Conservation (phyloP, 1,284 basidiomycete species). For the Irpex rosettiformis region DNA sequence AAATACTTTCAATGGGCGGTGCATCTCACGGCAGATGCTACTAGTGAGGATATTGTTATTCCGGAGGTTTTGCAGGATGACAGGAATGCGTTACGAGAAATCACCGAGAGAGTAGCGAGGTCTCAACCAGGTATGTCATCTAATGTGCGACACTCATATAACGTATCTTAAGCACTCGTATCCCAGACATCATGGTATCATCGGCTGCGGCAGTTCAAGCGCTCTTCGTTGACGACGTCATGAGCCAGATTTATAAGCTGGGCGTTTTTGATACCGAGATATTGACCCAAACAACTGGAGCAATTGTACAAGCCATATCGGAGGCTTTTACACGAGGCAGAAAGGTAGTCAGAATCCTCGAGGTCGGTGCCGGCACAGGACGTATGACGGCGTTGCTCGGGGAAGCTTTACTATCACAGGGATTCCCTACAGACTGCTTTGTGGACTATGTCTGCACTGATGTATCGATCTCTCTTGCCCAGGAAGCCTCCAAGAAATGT, state of each 20-base stretch:
- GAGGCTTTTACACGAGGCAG: slow-evolving; percentile 19
- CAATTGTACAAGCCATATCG: slow-evolving; percentile 12
- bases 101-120: slow-evolving; percentile 17
- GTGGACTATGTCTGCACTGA: slow-evolving; percentile 24
- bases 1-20: neutral
- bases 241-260: slow-evolving; percentile 19
- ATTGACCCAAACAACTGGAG: slow-evolving; percentile 14
- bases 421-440: slow-evolving; percentile 12
- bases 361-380: slow-evolving; percentile 23
- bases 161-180: neutral
- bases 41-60: neutral
- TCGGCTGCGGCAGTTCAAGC: slow-evolving; percentile 16
- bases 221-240: slow-evolving; percentile 22
- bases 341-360: slow-evolving; percentile 21
- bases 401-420: slow-evolving; percentile 17
- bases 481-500: slow-evolving; percentile 17
- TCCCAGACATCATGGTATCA: neutral
- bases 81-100: slow-evolving; percentile 13
- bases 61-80: slow-evolving; percentile 7
- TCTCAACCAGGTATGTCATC: slow-evolving; percentile 14
- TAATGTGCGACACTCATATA: neutral
- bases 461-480: slow-evolving; percentile 18
- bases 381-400: slow-evolving; percentile 20
- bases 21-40: slow-evolving; percentile 1
- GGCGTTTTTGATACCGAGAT: slow-evolving; percentile 17